Evolutionary conservation across 2,329 filamentous ascomycete genomes (phyloP), one percentile per base, ranked within the genome.

Genomic region (Nannizzia gypsea): DNA sequence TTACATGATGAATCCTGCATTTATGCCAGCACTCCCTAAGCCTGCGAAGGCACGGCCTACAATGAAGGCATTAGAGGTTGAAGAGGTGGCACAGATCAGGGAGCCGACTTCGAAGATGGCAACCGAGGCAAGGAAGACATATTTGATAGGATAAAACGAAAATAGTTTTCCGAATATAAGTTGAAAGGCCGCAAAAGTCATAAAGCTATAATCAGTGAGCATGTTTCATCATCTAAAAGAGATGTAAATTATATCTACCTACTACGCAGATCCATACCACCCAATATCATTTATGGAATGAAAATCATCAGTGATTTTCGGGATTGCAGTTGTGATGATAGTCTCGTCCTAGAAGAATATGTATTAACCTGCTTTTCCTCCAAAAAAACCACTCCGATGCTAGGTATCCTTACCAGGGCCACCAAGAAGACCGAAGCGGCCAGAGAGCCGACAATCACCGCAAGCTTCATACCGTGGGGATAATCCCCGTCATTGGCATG

Each of bases 141-240:
- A 71, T 64, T 76, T 74, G 3, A 72, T 68, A 2, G 70, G 68
- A 63, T 72, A 73, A 48, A 76, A 69, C 1, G 69, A 71, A 56
- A 76, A 77, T 28, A 77, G 60, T 22, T 73, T 73, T 61, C 76
- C 76, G 44, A 65, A 67, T 28, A 69, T 44, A 8, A 70, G 67
- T 48, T 69, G 66, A 31, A 67, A 66, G 4, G 73, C 69, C 9
- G 50, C 50, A 38, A 57, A 56, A 20, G 59, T 56, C 46, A 59
- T 59, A 38, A 57, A 60, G 42, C 59, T 56, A 61, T 71, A 72
- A 3, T 68, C 70, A 1, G 75, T 76, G 15, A 79, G 65, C 13
- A 77, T 65, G 62, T 56, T 24, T 36, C 34, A n/a, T n/a, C n/a
- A n/a, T 20, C 17, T 56, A 22, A 56, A 56, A 40, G 58, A 17